Evolutionary conservation across 73 alveolate genomes (phyloP).

Genomic region (Symbiodinium natans): DNA sequence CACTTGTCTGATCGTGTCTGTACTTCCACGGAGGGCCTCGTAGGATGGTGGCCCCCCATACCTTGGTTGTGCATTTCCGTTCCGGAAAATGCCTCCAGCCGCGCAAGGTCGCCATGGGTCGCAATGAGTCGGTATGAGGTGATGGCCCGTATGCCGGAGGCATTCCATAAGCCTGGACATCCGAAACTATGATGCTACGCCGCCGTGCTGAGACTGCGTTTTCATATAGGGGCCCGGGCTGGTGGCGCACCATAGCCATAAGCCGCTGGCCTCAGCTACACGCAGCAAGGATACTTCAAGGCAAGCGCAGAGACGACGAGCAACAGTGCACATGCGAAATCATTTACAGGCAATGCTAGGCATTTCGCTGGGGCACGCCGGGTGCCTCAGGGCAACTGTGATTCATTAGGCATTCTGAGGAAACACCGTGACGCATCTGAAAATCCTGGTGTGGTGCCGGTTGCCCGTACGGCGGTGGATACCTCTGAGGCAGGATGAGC

Average conservation of each 20-base stretch:
- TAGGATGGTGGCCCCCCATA: not conserved
- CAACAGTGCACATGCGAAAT: not conserved
- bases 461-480: too few relatives aligned
- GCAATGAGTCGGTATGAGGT: not conserved
- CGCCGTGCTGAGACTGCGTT: not conserved
- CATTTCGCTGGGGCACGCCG: not conserved
- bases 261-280: constrained; percentile 17
- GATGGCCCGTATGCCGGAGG: constrained; percentile 84
- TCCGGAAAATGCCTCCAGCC: not conserved
- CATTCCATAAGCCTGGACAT: constrained; percentile 36
- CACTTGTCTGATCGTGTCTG: too few relatives aligned
- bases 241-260: constrained; percentile 79
- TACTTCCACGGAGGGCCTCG: too few relatives aligned
- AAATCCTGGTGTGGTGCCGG: not conserved
- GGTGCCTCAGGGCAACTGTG: not conserved
- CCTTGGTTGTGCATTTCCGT: not conserved
- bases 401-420: not conserved
- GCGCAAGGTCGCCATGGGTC: not conserved
- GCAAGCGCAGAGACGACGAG: not conserved
- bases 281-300: not conserved
- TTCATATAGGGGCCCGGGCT: not conserved
- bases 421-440: not conserved
- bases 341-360: not conserved
- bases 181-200: too few relatives aligned
- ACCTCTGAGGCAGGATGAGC: too few relatives aligned